phyloP scores from a whole-genome alignment of 768 basidiomycete species.

The Strobilomyces dryophilus region DNA sequence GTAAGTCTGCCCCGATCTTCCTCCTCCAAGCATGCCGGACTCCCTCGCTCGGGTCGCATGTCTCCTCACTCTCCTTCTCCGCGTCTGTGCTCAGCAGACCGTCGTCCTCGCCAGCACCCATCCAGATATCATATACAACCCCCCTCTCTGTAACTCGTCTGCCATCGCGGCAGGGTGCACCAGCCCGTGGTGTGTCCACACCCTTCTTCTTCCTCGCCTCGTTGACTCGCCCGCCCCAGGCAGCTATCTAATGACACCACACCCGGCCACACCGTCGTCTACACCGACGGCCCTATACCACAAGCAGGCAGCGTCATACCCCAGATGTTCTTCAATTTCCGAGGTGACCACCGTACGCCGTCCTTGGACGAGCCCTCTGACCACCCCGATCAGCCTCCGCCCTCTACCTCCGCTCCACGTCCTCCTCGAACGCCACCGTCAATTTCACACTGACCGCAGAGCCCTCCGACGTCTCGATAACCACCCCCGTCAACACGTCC shows the following conservation, averaged over 20 bases:
- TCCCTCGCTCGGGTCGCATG: conserved; percentile 13
- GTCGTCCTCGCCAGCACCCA: conserved; percentile 22
- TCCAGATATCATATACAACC: conserved; percentile 27
- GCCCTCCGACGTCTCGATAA: conserved; percentile 34
- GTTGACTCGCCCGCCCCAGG: conserved; percentile 14
- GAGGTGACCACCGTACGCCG: conserved; percentile 33
- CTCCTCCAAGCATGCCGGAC: conserved; percentile 19
- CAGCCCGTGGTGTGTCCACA: conserved; percentile 25
- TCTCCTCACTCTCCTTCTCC: conserved; percentile 12
- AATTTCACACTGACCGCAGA: conserved; percentile 47
- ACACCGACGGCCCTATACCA: conserved; percentile 43
- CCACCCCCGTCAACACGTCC: conserved; percentile 38
- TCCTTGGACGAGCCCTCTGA: conserved; percentile 2
- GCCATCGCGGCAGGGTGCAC: conserved; percentile 12
- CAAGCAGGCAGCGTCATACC: conserved; percentile 43
- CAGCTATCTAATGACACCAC: conserved; percentile 15
- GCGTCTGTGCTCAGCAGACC: conserved; percentile 14
- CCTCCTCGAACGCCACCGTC: conserved; percentile 46
- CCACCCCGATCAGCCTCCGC: conserved; percentile 34
- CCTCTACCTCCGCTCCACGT: conserved; percentile 41
- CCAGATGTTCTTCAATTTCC: conserved; percentile 55
- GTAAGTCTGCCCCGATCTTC: conserved; percentile 3
- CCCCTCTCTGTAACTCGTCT: conserved; percentile 19
- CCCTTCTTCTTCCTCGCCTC: too few species aligned
- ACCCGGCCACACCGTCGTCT: conserved; percentile 17